Evolutionary conservation across 768 basidiomycete genomes (phyloP).

Genomic region (Mycena crocata): DNA sequence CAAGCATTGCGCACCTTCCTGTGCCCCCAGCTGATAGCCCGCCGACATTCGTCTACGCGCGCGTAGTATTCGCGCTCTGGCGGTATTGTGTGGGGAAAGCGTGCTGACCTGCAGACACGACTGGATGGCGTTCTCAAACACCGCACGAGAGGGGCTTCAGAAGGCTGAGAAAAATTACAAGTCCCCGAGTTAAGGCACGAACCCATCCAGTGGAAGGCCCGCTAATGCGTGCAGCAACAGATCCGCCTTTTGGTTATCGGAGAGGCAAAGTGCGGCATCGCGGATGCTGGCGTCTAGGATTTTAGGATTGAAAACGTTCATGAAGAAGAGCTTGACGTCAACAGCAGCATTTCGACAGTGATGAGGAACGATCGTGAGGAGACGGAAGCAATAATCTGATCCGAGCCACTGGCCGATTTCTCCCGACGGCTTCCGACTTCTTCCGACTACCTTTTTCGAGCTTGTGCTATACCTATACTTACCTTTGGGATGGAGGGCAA

Average conservation of each 20-base stretch:
- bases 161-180: conserved; percentile 3
- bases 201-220: conserved; percentile 80
- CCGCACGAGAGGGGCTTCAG: conserved; percentile 63
- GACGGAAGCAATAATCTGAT: no score
- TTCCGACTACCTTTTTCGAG: no score
- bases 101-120: conserved; percentile 72
- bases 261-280: conserved; percentile 68
- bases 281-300: conserved; percentile 83
- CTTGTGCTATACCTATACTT: no score
- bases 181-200: conserved; percentile 38
- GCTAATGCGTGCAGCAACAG: conserved; percentile 85
- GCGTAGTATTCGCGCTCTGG: conserved; percentile 72
- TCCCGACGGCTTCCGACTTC: no score
- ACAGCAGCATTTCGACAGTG: neutral
- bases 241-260: conserved; percentile 76
- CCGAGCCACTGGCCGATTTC: no score
- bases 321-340: conserved; percentile 35
- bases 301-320: conserved; percentile 80
- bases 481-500: no score
- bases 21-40: conserved; percentile 69
- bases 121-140: conserved; percentile 81
- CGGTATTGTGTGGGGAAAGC: conserved; percentile 60
- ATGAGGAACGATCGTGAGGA: no score
- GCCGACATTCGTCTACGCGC: conserved; percentile 74
- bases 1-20: conserved; percentile 62